Base-by-base conservation (phyloP, 2,329 filamentous ascomycete genomes). In the Purpureocillium takamizusanense region DNA sequence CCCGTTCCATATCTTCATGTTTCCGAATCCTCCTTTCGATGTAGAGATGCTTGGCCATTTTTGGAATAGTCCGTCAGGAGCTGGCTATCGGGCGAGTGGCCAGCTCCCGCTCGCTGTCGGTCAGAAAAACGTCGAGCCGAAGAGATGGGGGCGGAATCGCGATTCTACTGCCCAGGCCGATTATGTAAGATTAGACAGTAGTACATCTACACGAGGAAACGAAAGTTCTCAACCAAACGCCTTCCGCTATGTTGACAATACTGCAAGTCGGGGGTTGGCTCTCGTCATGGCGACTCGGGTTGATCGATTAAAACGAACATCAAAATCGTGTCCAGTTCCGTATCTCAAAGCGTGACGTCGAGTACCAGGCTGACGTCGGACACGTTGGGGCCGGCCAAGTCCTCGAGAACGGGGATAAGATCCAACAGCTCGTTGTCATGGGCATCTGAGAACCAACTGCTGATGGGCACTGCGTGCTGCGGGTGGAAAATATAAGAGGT, bases 401-500 rank as follows among this genome's bases (percentile, higher is more conserved):
- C 92, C 72, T 98, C 92, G 49, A 98, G 86, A 53, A 98, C 92
- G 38, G 92, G 92, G 61, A 98, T 97, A 53, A 98, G 72, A 61
- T 98, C 92, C 55, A 98, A 74, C 45, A 98, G 75, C 72, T 98
- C 92, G 65, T 98, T 98, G 69, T 98, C 92, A 65, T 98, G 92
- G 45, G 92, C 92, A 66, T 98, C 92, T 49, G 89, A 95, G 69
- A 98, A 98, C 92, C 92, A 98, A 72, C 90, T 97, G 76, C 89
- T 95, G 67, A 98, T 98, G 18, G 92, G 92, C 36, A 98, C 90
- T 44, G 92, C 92, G 61, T 98, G 92, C 68, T 98, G 90, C 17
- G 92, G 92, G 60, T 98, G 92, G 75, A 98, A 98, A 54, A 98
- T 97, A 69, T 98, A 98, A 11, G 90, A 97, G 4, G 92, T 98